Percentiles rank a stretch among this genome's conserved stretches.
phyloP scores from a whole-genome alignment of 768 basidiomycete genomes.

The Pleurotus platypus region DNA sequence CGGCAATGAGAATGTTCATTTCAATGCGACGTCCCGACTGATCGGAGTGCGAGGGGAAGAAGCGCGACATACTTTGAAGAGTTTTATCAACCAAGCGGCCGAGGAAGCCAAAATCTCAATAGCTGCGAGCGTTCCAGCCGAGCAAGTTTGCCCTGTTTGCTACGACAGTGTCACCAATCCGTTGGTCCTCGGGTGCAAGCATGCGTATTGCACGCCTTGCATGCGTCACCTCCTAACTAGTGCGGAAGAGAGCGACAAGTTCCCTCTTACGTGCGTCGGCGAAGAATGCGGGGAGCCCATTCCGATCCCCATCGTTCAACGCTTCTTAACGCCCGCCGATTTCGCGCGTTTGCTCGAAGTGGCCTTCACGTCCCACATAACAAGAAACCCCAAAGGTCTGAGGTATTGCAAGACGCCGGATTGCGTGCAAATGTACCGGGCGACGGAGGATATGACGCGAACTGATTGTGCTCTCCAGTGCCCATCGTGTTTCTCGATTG shows the following conservation, averaged over 20 bases:
- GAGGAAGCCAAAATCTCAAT: constrained; percentile 12
- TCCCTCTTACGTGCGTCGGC: constrained; percentile 67
- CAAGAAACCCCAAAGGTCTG: constrained; percentile 51
- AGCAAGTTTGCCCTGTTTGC: constrained; percentile 50
- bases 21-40: constrained; percentile 32
- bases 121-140: neutral
- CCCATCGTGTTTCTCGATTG: constrained; percentile 33
- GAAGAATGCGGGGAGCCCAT: constrained; percentile 54
- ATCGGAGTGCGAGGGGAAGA: constrained; percentile 56
- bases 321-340: constrained; percentile 43
- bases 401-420: constrained; percentile 72
- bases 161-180: constrained; percentile 39
- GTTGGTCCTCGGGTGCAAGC: constrained; percentile 42
- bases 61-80: constrained; percentile 41
- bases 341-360: constrained; percentile 53
- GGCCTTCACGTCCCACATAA: constrained; percentile 52
- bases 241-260: constrained; percentile 39
- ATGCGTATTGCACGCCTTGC: constrained; percentile 48
- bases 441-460: neutral
- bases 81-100: constrained; percentile 40
- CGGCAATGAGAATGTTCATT: constrained; percentile 49
- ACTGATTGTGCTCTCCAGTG: constrained; percentile 1
- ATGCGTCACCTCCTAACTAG: constrained; percentile 39
- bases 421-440: constrained; percentile 63
- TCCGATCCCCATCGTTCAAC: constrained; percentile 47